These are phyloP conservation scores for Suillus luteus DNA, from an alignment of 768 basidiomycete genomes.

Conservation along the genomic window DNA sequence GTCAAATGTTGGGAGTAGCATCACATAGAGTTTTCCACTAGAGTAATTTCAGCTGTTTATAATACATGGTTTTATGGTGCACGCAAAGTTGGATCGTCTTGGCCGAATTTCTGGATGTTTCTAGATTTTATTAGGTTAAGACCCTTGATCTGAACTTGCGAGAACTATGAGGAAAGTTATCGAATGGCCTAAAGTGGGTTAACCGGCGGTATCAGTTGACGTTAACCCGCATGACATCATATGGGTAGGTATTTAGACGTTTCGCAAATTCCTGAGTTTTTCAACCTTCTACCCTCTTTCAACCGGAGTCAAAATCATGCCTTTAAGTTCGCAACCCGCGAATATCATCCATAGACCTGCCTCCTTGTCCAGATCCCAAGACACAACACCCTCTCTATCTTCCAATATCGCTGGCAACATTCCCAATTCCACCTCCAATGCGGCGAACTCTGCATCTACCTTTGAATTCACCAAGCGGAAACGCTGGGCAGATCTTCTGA, in stretches of 20 bases:
- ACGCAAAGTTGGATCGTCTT: not conserved
- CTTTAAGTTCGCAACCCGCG: constrained; percentile 7
- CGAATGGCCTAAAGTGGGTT: not conserved
- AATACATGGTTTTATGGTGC: not conserved
- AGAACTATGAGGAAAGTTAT: not conserved
- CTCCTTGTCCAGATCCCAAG: not conserved
- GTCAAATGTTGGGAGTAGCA: constrained; percentile 16
- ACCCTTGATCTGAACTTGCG: not conserved
- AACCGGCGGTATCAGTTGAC: not conserved
- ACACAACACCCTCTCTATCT: not conserved
- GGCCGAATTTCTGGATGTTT: not conserved
- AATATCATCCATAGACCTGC: not conserved
- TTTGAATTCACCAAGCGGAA: constrained; percentile 90
- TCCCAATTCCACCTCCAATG: not conserved
- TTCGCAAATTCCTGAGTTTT: not conserved
- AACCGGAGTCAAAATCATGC: constrained; percentile 24
- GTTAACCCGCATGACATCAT: constrained; percentile 8
- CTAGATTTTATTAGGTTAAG: not conserved
- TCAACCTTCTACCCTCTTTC: not conserved
- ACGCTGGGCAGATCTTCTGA: constrained; percentile 80
- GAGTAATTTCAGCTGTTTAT: constrained; percentile 9
- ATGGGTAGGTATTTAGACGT: constrained; percentile 4
- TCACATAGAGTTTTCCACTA: constrained; percentile 14
- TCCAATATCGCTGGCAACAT: constrained; percentile 4
- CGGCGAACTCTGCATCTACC: constrained; percentile 23